Base-by-base conservation (phyloP, 441 rosid species). In the Pelargonium citronellum region DNA sequence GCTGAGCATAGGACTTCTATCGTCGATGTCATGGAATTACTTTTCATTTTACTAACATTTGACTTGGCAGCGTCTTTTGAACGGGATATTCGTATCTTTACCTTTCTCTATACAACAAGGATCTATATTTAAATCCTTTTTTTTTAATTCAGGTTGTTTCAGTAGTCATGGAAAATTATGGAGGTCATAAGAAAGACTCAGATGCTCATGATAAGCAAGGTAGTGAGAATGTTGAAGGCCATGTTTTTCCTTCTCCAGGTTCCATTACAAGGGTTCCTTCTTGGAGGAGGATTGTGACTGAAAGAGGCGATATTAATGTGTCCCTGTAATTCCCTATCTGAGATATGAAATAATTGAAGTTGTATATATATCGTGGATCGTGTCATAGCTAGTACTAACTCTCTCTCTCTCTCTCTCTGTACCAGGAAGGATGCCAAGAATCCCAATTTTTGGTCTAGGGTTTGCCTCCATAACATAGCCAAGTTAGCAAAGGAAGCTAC, bases 381-480 rank as follows among this genome's bases (percentile, higher is more conserved):
- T 74, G 78, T 73, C 74, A 70, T 71, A 80, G 53, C 27, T 69
- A 49, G 47, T 67, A 68, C 72, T 80, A n/a, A 69, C 9, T 69
- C 69, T 69, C 20, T 67, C 73, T 43, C 27, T 34, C 30, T 24
- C 30, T 24, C 30, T 24, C 30, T 24, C 30, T 24, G 66, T 62
- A 60, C 57, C 82, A 89, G 97, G 82, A 92, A 87, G 79, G 74
- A 80, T 68, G 85, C 89, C 49, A 86, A 78, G 85, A 82, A 81
- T 82, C 99, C 97, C 53, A 84, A 86, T 67, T 87, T 87, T 79
- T 95, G 97, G 99, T 87, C 99, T 17, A 84, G 86, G 80, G 84
- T 84, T 80, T 87, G 95, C 83, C 83, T 95, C 68, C 74, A 75
- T 67, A 91, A 90, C 73, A 90, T 95, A 77, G 97, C 97, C 70